These are phyloP conservation scores for Chloris gayana DNA, from an alignment of 176 grass and related monocot species.

Conservation along the genomic window DNA sequence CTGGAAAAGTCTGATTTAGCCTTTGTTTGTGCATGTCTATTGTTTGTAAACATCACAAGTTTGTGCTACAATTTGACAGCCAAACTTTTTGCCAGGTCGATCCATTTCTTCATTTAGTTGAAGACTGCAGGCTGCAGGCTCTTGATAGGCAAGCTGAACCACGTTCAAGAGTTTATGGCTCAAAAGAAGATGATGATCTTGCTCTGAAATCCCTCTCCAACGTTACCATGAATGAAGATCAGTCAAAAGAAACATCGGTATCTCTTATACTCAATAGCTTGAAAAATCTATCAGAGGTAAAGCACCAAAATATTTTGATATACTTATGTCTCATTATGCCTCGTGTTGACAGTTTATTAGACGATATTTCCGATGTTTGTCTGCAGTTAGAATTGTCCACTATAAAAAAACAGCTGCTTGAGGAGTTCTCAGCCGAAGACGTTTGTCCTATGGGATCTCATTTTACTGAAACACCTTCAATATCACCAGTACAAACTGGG, in stretches of 20 bases:
- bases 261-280: conserved; percentile 71
- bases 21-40: conserved; percentile 4
- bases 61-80: background rate
- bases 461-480: conserved; percentile 57
- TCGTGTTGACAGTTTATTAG: conserved; percentile 1
- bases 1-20: background rate
- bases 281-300: conserved; percentile 68
- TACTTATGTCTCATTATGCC: background rate
- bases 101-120: conserved; percentile 86
- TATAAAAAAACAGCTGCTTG: conserved; percentile 72
- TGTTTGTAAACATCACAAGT: conserved; percentile 23
- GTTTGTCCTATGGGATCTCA: conserved; percentile 63
- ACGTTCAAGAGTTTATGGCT: conserved; percentile 63
- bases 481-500: conserved; percentile 16
- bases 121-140: conserved; percentile 78
- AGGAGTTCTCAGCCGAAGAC: conserved; percentile 86
- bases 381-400: conserved; percentile 65
- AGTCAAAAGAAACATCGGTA: conserved; percentile 76
- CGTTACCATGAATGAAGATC: conserved; percentile 56
- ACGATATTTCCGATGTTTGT: conserved; percentile 22
- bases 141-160: conserved; percentile 39
- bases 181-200: conserved; percentile 72
- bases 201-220: conserved; percentile 76
- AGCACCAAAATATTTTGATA: background rate
- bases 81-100: conserved; percentile 61